These are phyloP conservation scores for Blastobotrys muscicola DNA, from an alignment of 805 yeast genomes.

Conservation along the genomic window DNA sequence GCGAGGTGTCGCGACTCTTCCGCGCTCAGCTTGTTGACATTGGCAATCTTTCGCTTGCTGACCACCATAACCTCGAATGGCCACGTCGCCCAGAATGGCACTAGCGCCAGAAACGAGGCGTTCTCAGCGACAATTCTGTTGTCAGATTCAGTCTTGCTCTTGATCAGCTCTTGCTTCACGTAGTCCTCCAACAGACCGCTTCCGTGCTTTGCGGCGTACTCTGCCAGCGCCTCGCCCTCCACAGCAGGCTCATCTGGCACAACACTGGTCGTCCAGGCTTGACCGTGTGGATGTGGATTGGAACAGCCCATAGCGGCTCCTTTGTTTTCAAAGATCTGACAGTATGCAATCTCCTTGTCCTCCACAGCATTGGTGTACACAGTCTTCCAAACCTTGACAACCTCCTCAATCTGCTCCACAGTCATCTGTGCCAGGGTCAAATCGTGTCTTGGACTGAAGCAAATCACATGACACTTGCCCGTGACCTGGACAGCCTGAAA, in stretches of 20 bases:
- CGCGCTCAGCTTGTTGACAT: constrained; percentile 38
- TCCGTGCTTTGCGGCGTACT: constrained; percentile 36
- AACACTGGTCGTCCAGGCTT: constrained; percentile 62
- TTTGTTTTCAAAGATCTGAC: constrained; percentile 70
- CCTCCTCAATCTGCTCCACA: constrained; percentile 33
- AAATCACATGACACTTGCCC: constrained; percentile 63
- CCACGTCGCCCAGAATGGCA: constrained; percentile 80
- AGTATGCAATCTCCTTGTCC: constrained; percentile 38
- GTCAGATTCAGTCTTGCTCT: constrained; percentile 26
- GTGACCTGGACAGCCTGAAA: constrained; percentile 48
- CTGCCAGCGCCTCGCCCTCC: constrained; percentile 43
- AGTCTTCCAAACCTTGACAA: constrained; percentile 53
- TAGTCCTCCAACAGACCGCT: constrained; percentile 54
- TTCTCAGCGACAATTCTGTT: constrained; percentile 49
- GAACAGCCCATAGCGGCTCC: constrained; percentile 79
- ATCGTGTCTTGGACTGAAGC: constrained; percentile 63
- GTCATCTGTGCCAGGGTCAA: constrained; percentile 57
- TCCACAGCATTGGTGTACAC: constrained; percentile 38
- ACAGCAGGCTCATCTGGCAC: constrained; percentile 58
- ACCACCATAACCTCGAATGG: constrained; percentile 65
- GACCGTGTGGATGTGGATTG: constrained; percentile 77
- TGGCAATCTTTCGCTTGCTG: constrained; percentile 44
- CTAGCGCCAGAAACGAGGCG: constrained; percentile 55
- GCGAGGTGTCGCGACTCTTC: constrained; percentile 49
- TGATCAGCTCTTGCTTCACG: constrained; percentile 41